These are phyloP conservation scores for Aegilops longissima DNA, from an alignment of 176 grass and related monocot species.

Conservation along the genomic window DNA sequence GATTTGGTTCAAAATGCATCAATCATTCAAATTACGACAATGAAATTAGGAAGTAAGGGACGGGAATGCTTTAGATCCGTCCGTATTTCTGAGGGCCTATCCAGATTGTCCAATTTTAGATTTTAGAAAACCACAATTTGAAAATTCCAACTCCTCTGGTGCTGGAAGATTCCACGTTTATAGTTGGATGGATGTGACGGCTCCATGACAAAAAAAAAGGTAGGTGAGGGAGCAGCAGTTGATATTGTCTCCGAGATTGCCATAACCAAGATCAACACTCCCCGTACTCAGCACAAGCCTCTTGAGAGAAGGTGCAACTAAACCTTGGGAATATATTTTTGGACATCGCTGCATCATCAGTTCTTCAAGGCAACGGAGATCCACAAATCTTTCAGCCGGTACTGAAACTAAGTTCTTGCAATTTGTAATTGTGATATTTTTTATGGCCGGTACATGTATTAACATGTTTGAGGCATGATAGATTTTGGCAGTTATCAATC, in stretches of 20 bases:
- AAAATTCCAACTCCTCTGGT: not conserved
- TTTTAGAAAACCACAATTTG: not conserved
- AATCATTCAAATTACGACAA: too few species aligned
- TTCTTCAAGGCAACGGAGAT: not conserved
- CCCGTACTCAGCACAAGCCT: not conserved
- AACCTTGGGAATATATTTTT: not conserved
- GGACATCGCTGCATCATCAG: not conserved
- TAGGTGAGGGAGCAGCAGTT: not conserved
- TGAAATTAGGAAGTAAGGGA: not conserved
- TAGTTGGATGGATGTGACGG: not conserved
- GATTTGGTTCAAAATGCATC: too few species aligned
- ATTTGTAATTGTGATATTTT: not conserved
- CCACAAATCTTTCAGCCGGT: not conserved
- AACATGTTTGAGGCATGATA: not conserved
- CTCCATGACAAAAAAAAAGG: not conserved
- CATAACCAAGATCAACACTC: too few species aligned
- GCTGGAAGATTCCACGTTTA: not conserved
- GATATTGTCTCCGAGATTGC: not conserved
- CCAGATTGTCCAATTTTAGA: not conserved
- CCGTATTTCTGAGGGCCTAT: not conserved
- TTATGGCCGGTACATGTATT: not conserved
- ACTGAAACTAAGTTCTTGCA: not conserved
- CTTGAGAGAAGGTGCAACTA: not conserved
- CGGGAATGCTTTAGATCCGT: not conserved
- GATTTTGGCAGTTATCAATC: not conserved